Base-by-base conservation (phyloP, 2,329 filamentous ascomycete species). In the Claviceps cyperi region DNA sequence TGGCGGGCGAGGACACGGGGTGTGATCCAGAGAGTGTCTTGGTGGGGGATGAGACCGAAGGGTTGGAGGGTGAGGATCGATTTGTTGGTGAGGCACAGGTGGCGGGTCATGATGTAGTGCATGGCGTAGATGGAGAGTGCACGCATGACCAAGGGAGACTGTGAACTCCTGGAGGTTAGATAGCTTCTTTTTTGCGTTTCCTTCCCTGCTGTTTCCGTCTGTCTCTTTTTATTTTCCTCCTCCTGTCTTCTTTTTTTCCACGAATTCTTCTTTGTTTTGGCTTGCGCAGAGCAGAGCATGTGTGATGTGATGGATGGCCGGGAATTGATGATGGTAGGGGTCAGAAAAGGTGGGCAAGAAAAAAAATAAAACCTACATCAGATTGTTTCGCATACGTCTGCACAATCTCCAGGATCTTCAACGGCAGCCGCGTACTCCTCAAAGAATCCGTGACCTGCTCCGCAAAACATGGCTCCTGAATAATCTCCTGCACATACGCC, bases 51-150 rank as follows among this genome's bases (percentile, higher is more conserved):
- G 48, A 73, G 61, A 4, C 67, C 68, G 2, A 67, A 70, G 15
- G 64, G 55, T 38, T 63, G 61, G 21, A 78, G 65, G 5, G 62
- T 60, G 52, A 62, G 56, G 38, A 77, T 61, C 28, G 70, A 72
- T 41, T 63, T 59, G 6, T 59, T 59, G 8, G 75, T 77, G 36
- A 79, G 64, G 59, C 69, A 74, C 21, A 80, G 66, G 55, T 79
- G 76, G 4, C 72, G 69, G 5, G 73, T 72, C 64, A 79, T 71
- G 53, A 78, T 65, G 59, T 77, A 79, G 58, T 80, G 74, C 68
- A 75, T 75, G 43, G 71, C 71, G 60, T 78, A 77, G 47, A 79
- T 73, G 38, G 69, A 68, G 19, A 80, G 66, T 1, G 76, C 75
- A 39, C 69, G 68, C 58, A 71, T 72, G 43, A 77, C 76, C 57